Evolutionary conservation across 768 basidiomycete species (phyloP).

Genomic region (Agrocybe pediades): DNA sequence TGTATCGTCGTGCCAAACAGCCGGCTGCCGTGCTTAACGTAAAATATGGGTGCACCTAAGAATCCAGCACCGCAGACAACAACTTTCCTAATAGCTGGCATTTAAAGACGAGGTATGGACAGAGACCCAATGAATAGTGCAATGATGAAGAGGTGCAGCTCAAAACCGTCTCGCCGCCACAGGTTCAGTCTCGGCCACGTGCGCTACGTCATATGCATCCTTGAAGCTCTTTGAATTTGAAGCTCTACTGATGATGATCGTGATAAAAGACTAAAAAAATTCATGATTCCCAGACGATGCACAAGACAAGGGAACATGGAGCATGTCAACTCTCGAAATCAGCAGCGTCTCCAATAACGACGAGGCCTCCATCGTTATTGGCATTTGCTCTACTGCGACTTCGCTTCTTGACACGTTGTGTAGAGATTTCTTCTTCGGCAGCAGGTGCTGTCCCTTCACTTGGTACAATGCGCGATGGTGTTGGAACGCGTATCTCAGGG

Average conservation of each 20-base stretch:
- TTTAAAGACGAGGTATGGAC: too few relatives aligned
- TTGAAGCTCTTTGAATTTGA: too few relatives aligned
- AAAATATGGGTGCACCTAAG: conserved; percentile 42
- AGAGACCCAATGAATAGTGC: too few relatives aligned
- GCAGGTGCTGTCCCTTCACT: conserved; percentile 14
- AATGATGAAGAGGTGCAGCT: too few relatives aligned
- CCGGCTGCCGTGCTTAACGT: too few relatives aligned
- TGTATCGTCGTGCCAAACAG: too few relatives aligned
- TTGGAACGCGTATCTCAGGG: conserved; percentile 59
- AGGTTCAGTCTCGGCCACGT: too few relatives aligned
- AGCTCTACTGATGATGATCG: background rate
- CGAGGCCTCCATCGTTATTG: conserved; percentile 31
- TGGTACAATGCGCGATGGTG: conserved; percentile 25
- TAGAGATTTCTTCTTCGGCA: conserved; percentile 12
- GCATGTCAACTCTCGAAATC: conserved; percentile 21
- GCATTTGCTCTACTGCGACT: conserved; percentile 24
- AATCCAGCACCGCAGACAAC: conserved; percentile 63
- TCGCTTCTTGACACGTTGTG: conserved; percentile 28
- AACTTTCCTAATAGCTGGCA: conserved; percentile 38
- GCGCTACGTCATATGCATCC: too few relatives aligned
- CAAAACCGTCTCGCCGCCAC: too few relatives aligned
- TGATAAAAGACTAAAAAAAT: too few relatives aligned
- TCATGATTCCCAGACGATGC: too few relatives aligned
- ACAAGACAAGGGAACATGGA: background rate
- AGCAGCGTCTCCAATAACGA: conserved; percentile 40